A percentile compares a stretch with the other conserved stretches of the same genome.
phyloP scores from a whole-genome alignment of 805 yeast genomes.

The Yamadazyma sp. region DNA sequence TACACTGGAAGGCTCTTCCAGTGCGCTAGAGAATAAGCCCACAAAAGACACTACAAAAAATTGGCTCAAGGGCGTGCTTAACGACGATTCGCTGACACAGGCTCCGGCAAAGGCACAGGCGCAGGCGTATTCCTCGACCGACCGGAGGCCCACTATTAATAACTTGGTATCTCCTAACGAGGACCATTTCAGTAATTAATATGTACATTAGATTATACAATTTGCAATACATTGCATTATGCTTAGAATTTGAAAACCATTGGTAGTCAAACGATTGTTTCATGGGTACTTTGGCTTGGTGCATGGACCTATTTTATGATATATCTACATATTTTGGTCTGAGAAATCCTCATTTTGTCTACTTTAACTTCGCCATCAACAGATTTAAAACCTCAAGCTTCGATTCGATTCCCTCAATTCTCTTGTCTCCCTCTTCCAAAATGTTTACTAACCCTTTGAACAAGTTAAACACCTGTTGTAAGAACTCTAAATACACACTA shows the following conservation, averaged over 20 bases:
- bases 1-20: constrained; percentile 7
- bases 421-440: constrained; percentile 10
- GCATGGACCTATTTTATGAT: no score
- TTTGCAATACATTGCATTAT: no score
- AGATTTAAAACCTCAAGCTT: constrained; percentile 14
- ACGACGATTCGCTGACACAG: constrained; percentile 18
- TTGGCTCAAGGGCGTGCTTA: constrained; percentile 32
- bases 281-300: no score
- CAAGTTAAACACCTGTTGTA: constrained; percentile 11
- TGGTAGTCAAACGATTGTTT: no score
- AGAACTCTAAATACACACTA: constrained; percentile 9
- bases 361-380: constrained; percentile 7
- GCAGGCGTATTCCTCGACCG: no score
- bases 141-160: constrained; percentile 31
- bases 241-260: no score
- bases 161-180: constrained; percentile 29
- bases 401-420: constrained; percentile 13
- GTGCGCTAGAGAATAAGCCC: constrained; percentile 7
- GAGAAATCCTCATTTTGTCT: background rate
- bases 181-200: constrained; percentile 13
- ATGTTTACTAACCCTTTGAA: constrained; percentile 12
- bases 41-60: constrained; percentile 16
- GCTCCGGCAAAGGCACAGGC: no score
- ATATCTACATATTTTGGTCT: background rate
- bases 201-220: constrained; percentile 9